Evolutionary conservation across 2,329 filamentous ascomycete species (phyloP), one percentile per base, ranked within the genome.

Genomic region (Geosmithia flava): DNA sequence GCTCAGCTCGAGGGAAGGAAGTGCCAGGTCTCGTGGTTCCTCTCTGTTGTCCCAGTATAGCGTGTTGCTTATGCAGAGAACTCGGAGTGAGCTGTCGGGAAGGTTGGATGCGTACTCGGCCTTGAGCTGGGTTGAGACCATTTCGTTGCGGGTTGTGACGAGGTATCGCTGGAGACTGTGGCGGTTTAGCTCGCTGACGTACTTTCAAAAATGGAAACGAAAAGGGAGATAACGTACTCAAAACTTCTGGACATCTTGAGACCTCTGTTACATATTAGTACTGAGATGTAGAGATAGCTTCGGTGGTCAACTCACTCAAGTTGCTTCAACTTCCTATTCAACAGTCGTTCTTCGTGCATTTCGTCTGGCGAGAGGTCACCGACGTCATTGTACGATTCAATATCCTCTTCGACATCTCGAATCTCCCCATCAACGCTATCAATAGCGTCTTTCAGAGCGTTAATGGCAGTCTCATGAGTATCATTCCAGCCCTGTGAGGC

Each of bases 51-150:
- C 51, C 66, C 65, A 66, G 54, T 74, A 74, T 2, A 62, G 50
- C 1, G 47, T 57, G 51, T 73, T 74, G 54, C 70, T 70, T 10
- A 68, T 63, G 46, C 69, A 73, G 50, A 72, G 72, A 5, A 69
- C 61, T 3, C 53, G 55, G 29, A 68, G 51, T 7, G 16, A 6
- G 2, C 50, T 41, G 20, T 52, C 54, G 1, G 54, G 51, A 1
- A 63, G 50, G 8, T 54, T 49, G 15, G 52, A 44, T 7, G 46
- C 27, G 48, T 72, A 71, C 1, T 53, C 44, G 0, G 44, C 37
- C 1, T 42, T 46, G 7, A 74, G 58, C 2, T 55, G 42, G 1
- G 45, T 20, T 2, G 53, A 55, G 5, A 74, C 57, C 15, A 56
- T 56, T 0, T 45, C 50, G 48, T 72, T 74, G 2, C 70, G 66